A percentile compares a stretch with the other conserved stretches of the same genome.
Evolutionary conservation across 495 filamentous ascomycete genomes (phyloP).

Genomic region (Penicillium flavigenum): DNA sequence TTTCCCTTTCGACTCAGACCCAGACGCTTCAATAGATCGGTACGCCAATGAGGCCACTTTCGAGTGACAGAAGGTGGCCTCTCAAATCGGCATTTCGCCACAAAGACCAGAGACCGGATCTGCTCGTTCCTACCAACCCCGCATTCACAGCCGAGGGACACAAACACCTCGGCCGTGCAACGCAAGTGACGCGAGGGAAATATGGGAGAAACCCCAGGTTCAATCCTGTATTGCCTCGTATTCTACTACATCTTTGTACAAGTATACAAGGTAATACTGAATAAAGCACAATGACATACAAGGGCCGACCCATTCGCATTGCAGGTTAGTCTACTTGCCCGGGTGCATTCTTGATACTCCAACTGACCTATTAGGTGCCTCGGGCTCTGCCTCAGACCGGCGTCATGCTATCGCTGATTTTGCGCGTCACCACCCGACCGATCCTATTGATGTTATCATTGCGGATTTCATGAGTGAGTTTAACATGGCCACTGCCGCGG

Average conservation of each 20-base stretch:
- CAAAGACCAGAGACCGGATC: neutral
- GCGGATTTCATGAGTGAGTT: constrained; percentile 60
- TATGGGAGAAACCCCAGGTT: neutral
- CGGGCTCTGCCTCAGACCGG: constrained; percentile 56
- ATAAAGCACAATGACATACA: constrained; percentile 17
- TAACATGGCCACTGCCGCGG: constrained; percentile 52
- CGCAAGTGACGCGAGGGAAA: neutral
- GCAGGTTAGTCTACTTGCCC: constrained; percentile 14
- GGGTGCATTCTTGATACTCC: neutral
- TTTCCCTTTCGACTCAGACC: neutral
- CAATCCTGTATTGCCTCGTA: neutral
- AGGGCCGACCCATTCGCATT: constrained; percentile 26
- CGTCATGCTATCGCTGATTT: constrained; percentile 55
- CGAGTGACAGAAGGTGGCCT: neutral
- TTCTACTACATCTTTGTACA: neutral
- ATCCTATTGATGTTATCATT: constrained; percentile 56
- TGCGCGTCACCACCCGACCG: constrained; percentile 42
- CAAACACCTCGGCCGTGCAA: constrained; percentile 10
- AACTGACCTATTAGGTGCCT: constrained; percentile 34
- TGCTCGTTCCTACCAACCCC: neutral
- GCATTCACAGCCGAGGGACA: constrained; percentile 11
- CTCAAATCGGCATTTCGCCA: neutral
- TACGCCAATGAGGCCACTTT: neutral
- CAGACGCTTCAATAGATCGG: neutral
- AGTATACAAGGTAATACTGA: neutral